phyloP scores from a whole-genome alignment of 2,329 filamentous ascomycete species.

The Alternaria viburni region DNA sequence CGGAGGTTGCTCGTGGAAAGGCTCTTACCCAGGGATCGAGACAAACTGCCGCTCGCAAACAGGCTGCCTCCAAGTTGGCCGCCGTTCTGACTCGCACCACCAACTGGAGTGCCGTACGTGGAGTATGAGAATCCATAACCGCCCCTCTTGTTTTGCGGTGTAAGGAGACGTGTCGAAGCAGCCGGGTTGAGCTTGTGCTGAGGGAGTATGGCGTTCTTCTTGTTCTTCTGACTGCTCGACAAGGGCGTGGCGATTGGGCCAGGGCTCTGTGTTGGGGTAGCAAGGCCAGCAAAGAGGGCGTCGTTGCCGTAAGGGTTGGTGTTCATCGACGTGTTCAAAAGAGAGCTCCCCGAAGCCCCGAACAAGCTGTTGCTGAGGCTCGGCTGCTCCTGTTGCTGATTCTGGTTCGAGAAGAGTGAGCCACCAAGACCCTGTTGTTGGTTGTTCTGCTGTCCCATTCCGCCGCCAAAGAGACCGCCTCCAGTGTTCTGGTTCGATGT shows the following conservation, averaged over 20 bases:
- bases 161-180: conserved; percentile 78
- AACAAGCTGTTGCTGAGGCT: conserved; percentile 56
- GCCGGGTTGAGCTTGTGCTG: conserved; percentile 86
- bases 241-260: conserved; percentile 92
- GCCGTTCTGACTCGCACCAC: conserved; percentile 73
- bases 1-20: conserved; percentile 86
- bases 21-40: conserved; percentile 81
- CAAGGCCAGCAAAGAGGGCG: conserved; percentile 80
- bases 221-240: conserved; percentile 75
- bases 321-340: conserved; percentile 60
- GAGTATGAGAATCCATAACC: conserved; percentile 95
- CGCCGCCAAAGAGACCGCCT: conserved; percentile 55
- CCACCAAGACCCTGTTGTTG: conserved; percentile 47
- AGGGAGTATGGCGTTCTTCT: conserved; percentile 79
- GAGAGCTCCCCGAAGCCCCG: conserved; percentile 57
- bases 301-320: conserved; percentile 91
- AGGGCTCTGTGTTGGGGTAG: conserved; percentile 70
- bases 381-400: conserved; percentile 52
- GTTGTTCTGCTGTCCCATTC: conserved; percentile 48
- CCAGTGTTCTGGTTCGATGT: conserved; percentile 50
- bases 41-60: conserved; percentile 63
- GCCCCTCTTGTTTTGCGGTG: conserved; percentile 74
- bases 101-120: conserved; percentile 82
- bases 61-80: conserved; percentile 64
- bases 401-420: conserved; percentile 53